Conservation (phyloP, 176 grass and related monocot genomes). For the Oryza brachyantha region DNA sequence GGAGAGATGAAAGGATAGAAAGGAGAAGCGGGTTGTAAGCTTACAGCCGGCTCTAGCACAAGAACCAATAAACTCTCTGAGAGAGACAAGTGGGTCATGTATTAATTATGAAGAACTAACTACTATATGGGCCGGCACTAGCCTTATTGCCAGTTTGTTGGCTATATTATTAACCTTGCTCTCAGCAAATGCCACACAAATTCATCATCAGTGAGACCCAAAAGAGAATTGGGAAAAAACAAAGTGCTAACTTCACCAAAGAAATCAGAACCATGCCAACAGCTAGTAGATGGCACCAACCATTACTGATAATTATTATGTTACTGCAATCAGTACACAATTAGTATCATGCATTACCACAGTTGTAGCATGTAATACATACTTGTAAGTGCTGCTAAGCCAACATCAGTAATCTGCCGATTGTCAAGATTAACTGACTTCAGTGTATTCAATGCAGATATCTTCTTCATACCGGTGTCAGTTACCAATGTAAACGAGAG, state of each 20-base stretch:
- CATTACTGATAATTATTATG: neutral
- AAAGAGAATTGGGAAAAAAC: neutral
- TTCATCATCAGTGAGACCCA: neutral
- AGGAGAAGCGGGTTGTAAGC: too few relatives aligned
- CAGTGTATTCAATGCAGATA: slow-evolving; percentile 59
- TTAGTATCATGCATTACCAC: neutral
- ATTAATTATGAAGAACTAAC: too few relatives aligned
- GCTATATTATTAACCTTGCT: too few relatives aligned
- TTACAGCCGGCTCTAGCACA: too few relatives aligned
- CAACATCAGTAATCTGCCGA: slow-evolving; percentile 85
- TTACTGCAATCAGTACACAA: neutral
- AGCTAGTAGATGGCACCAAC: neutral
- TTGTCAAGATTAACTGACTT: slow-evolving; percentile 89
- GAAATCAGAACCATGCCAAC: neutral
- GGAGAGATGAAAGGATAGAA: too few relatives aligned
- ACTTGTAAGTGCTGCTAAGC: slow-evolving; percentile 76
- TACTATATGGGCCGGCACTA: too few relatives aligned
- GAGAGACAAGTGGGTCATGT: too few relatives aligned
- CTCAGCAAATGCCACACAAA: neutral
- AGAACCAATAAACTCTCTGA: too few relatives aligned
- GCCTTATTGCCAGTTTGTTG: too few relatives aligned
- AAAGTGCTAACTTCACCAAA: neutral
- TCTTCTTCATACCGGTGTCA: slow-evolving; percentile 75
- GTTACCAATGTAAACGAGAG: slow-evolving; percentile 87
- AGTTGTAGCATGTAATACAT: slow-evolving; percentile 16